phyloP scores from a whole-genome alignment of 306 rosid genomes.

The Gastrolobium bilobum region DNA sequence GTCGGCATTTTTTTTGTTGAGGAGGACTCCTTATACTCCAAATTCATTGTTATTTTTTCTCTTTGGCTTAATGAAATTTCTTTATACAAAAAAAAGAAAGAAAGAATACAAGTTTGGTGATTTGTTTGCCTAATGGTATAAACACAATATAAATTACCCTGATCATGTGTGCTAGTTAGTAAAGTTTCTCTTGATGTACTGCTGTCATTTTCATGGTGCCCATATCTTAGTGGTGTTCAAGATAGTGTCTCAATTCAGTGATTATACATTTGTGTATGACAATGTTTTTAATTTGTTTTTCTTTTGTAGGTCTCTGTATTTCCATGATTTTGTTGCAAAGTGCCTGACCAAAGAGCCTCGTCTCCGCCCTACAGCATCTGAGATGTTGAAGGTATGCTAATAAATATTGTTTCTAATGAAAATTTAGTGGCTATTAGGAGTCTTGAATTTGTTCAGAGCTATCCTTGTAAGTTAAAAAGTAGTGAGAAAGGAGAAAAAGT shows the following conservation, averaged over 20 bases:
- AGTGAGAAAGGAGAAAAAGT: not conserved
- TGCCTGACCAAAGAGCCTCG: conserved; percentile 98
- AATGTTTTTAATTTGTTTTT: conserved; percentile 42
- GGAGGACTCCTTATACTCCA: conserved; percentile 22
- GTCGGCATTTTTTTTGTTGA: conserved; percentile 8
- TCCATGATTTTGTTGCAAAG: conserved; percentile 98
- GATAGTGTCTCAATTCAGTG: conserved; percentile 22
- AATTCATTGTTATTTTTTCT: conserved; percentile 31
- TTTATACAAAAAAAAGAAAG: not conserved
- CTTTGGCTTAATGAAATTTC: conserved; percentile 11
- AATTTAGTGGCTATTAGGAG: conserved; percentile 22
- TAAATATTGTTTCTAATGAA: conserved; percentile 25
- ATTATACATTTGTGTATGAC: conserved; percentile 9
- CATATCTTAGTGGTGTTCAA: conserved; percentile 24
- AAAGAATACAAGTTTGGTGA: conserved; percentile 9
- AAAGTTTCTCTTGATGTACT: conserved; percentile 25
- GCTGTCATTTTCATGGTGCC: conserved; percentile 1
- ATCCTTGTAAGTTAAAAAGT: conserved; percentile 10
- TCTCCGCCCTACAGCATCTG: conserved; percentile 89
- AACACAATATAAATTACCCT: conserved; percentile 38
- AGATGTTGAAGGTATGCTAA: conserved; percentile 91
- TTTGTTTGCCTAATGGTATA: conserved; percentile 22
- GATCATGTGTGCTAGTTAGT: not conserved
- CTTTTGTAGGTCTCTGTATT: conserved; percentile 84
- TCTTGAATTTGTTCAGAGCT: conserved; percentile 28